phyloP scores from a whole-genome alignment of 2,329 filamentous ascomycete species.

The Cercospora berteroae region DNA sequence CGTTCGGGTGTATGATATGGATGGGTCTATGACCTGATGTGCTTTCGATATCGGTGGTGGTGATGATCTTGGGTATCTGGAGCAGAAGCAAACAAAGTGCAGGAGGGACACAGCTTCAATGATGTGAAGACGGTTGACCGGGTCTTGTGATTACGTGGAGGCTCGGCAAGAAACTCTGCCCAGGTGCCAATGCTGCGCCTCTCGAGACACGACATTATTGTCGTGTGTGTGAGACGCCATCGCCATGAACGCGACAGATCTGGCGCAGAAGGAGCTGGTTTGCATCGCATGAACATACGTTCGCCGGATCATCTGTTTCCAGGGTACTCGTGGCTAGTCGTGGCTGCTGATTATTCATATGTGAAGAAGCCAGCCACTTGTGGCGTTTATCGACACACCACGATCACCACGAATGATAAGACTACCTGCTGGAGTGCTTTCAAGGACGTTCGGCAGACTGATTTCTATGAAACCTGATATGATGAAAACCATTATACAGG shows the following conservation, averaged over 20 bases:
- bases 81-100: conserved; percentile 5
- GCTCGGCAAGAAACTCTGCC: conserved; percentile 1
- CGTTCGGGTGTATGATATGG: not conserved
- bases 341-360: not conserved
- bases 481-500: not conserved
- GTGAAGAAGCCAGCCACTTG: not conserved
- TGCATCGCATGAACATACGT: not conserved
- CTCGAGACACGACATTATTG: not conserved
- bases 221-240: not conserved
- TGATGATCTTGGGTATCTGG: not conserved
- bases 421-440: not conserved
- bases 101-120: not conserved
- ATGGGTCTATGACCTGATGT: not conserved
- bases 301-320: not conserved
- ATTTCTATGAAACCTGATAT: not conserved
- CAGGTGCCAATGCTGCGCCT: conserved; percentile 2
- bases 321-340: not conserved
- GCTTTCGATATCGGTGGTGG: not conserved
- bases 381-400: not conserved
- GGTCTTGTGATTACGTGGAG: conserved; percentile 6
- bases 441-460: not conserved
- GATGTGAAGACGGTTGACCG: not conserved
- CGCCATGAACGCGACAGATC: not conserved
- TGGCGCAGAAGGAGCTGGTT: not conserved
- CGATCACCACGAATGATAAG: not conserved